phyloP scores from a whole-genome alignment of 495 filamentous ascomycete genomes.

The Wilcoxina mikolae region DNA sequence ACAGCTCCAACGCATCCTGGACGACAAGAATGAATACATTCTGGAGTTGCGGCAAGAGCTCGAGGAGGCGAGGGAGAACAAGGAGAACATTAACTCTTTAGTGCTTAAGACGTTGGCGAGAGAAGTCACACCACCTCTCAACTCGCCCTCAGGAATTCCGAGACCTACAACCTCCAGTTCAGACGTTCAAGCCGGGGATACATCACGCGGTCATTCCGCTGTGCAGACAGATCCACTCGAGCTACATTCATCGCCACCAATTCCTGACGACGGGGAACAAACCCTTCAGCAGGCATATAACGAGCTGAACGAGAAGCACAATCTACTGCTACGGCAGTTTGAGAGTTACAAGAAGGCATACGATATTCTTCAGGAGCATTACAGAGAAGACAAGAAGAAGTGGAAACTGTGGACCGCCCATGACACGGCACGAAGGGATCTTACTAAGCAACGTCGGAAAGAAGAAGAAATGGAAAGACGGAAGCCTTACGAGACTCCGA shows the following conservation, averaged over 20 bases:
- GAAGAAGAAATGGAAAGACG: constrained; percentile 9
- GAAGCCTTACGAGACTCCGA: constrained; percentile 3
- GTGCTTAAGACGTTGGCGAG: neutral
- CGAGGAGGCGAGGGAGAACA: neutral
- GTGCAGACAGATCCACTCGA: neutral
- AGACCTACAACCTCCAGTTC: neutral
- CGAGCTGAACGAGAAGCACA: neutral
- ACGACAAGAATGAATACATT: neutral
- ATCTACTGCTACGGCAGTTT: neutral
- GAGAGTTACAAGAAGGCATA: neutral
- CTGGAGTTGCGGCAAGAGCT: neutral
- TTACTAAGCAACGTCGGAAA: neutral
- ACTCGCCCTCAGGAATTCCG: neutral
- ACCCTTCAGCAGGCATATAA: no score
- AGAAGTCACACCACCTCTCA: neutral
- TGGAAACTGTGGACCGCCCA: constrained; percentile 1
- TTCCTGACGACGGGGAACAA: no score
- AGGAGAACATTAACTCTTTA: neutral
- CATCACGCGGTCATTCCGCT: neutral
- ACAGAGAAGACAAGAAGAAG: neutral
- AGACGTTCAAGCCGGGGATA: neutral
- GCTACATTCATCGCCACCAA: no score
- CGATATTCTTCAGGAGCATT: constrained; percentile 3
- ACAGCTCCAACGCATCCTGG: neutral
- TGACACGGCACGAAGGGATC: neutral